Evolutionary conservation across 75 land plant species (phyloP).

Genomic region (Chamaecyparis obtusa): DNA sequence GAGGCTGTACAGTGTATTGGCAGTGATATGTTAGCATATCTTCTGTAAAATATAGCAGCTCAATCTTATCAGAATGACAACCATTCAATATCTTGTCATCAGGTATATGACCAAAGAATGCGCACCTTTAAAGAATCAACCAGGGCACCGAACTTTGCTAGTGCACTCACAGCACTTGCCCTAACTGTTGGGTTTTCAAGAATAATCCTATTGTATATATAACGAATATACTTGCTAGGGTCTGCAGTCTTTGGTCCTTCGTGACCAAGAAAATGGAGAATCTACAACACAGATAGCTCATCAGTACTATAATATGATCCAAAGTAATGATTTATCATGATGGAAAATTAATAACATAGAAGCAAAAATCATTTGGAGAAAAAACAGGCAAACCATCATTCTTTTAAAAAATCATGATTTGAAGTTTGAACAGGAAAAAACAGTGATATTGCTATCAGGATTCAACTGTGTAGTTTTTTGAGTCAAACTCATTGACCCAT

Average conservation of each 20-base stretch:
- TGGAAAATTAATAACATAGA: too few species aligned
- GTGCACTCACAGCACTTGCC: slow-evolving; percentile 92
- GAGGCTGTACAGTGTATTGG: slow-evolving; percentile 55
- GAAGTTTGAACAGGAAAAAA: too few species aligned
- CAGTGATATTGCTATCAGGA: too few species aligned
- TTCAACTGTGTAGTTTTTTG: too few species aligned
- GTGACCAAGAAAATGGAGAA: slow-evolving; percentile 91
- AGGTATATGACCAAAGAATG: background rate
- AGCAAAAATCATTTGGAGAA: too few species aligned
- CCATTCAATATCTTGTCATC: background rate
- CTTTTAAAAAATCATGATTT: too few species aligned
- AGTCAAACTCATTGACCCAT: too few species aligned
- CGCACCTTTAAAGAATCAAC: slow-evolving; percentile 86
- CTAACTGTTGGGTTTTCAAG: slow-evolving; percentile 98
- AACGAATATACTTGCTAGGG: slow-evolving; percentile 98
- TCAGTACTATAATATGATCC: background rate
- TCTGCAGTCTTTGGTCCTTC: slow-evolving; percentile 98
- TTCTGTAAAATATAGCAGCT: background rate
- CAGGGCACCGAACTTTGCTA: slow-evolving; percentile 88
- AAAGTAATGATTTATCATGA: background rate
- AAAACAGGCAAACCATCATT: too few species aligned
- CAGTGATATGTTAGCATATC: background rate
- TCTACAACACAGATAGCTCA: slow-evolving; percentile 35
- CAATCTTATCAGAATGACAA: background rate
- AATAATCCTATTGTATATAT: slow-evolving; percentile 91